Percentiles rank a stretch among this genome's conserved stretches.
phyloP scores from a whole-genome alignment of 768 basidiomycete species.

The Mycena leptocephala region DNA sequence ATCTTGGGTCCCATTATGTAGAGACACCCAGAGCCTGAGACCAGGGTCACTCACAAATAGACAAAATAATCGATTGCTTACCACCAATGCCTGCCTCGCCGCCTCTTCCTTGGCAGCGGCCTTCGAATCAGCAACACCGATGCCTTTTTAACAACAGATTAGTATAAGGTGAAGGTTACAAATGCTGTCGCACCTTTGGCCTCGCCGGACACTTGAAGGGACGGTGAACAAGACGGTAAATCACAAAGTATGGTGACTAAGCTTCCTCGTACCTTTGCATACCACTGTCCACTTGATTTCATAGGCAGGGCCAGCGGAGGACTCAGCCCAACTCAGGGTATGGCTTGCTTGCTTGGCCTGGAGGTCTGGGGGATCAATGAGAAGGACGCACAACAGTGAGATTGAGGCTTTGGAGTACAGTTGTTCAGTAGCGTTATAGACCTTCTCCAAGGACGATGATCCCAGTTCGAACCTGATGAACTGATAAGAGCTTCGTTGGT shows the following conservation, averaged over 20 bases:
- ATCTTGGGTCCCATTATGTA: not conserved
- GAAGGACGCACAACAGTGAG: not conserved
- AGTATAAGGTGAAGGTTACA: not conserved
- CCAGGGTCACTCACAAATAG: too few species aligned
- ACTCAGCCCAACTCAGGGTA: slow-evolving; percentile 60
- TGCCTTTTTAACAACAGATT: slow-evolving; percentile 62
- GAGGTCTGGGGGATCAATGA: slow-evolving; percentile 47
- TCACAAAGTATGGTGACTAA: not conserved
- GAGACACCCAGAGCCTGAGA: slow-evolving; percentile 15
- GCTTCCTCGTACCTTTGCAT: slow-evolving; percentile 68
- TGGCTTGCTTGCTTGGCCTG: slow-evolving; percentile 49
- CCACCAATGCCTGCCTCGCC: slow-evolving; percentile 60
- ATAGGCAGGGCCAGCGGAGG: slow-evolving; percentile 58
- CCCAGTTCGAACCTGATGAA: too few species aligned
- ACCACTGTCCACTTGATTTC: slow-evolving; percentile 65
- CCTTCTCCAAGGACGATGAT: too few species aligned
- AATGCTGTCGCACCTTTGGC: slow-evolving; percentile 24
- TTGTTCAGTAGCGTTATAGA: slow-evolving; percentile 48
- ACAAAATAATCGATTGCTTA: too few species aligned
- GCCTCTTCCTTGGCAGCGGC: slow-evolving; percentile 65
- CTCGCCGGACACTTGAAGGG: slow-evolving; percentile 27
- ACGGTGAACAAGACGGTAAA: not conserved
- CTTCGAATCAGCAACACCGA: slow-evolving; percentile 61
- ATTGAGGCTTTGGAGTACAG: not conserved
- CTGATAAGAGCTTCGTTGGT: too few species aligned